Conservation (phyloP, 768 basidiomycete species). For the Neoboletus subvelutipes region DNA sequence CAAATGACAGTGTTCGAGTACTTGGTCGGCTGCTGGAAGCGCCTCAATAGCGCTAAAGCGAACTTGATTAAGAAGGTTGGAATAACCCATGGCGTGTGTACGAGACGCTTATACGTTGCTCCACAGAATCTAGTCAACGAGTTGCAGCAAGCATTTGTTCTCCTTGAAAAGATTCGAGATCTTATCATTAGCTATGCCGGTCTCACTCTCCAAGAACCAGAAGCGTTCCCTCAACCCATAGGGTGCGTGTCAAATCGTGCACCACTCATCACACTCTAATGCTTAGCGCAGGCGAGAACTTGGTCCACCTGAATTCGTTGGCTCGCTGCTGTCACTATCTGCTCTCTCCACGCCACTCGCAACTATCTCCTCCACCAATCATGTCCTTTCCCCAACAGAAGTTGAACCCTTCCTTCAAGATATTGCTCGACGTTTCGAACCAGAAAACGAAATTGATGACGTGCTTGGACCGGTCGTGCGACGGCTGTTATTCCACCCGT, state of each 20-base stretch:
- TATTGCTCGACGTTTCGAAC: slow-evolving; percentile 75
- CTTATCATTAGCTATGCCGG: slow-evolving; percentile 88
- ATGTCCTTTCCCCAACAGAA: slow-evolving; percentile 62
- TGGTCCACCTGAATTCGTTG: slow-evolving; percentile 81
- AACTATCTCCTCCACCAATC: slow-evolving; percentile 43
- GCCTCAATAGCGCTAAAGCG: slow-evolving; percentile 58
- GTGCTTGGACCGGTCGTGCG: slow-evolving; percentile 76
- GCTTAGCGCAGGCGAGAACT: slow-evolving; percentile 52
- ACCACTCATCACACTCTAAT: slow-evolving; percentile 2
- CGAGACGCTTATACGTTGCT: slow-evolving; percentile 36
- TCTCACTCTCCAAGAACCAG: slow-evolving; percentile 85
- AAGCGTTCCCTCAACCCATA: slow-evolving; percentile 89
- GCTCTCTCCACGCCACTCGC: slow-evolving; percentile 66
- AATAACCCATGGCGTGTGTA: neutral
- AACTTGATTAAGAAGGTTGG: slow-evolving; percentile 64
- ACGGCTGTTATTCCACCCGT: slow-evolving; percentile 60
- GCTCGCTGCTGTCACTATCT: slow-evolving; percentile 73
- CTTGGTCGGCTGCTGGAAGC: slow-evolving; percentile 88
- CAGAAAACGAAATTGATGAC: slow-evolving; percentile 72
- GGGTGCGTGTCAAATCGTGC: slow-evolving; percentile 46
- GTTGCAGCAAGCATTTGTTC: slow-evolving; percentile 54
- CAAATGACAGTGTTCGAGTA: slow-evolving; percentile 87
- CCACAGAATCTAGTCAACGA: slow-evolving; percentile 54
- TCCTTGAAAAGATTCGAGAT: slow-evolving; percentile 77
- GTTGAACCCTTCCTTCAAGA: slow-evolving; percentile 83